Percentiles rank a stretch among this genome's conserved stretches.
Evolutionary conservation across 306 rosid species (phyloP).

Genomic region (Dalbergia oliveri): DNA sequence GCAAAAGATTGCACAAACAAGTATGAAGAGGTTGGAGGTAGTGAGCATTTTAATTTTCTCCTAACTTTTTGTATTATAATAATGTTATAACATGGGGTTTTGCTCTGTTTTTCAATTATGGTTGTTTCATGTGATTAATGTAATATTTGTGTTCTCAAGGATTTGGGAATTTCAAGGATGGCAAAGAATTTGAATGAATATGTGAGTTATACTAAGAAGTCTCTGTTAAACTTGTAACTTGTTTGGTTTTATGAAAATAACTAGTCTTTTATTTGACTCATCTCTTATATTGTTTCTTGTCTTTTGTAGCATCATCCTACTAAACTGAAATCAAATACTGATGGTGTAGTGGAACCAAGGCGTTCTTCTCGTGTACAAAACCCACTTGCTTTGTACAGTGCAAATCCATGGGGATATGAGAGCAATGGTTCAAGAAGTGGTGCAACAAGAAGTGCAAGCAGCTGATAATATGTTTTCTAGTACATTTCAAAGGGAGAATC

Average conservation of each 20-base stretch:
- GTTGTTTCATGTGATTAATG: not conserved
- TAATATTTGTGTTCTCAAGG: constrained; percentile 51
- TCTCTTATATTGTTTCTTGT: not conserved
- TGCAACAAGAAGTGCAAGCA: no score
- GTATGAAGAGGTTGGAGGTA: constrained; percentile 78
- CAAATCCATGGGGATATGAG: no score
- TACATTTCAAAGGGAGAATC: no score
- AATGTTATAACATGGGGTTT: constrained; percentile 1
- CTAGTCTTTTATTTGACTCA: not conserved
- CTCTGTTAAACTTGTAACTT: constrained; percentile 53
- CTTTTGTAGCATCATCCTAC: constrained; percentile 51
- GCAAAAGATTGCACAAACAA: constrained; percentile 51
- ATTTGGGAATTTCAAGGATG: constrained; percentile 68
- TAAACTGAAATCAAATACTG: constrained; percentile 46
- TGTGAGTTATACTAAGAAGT: constrained; percentile 55
- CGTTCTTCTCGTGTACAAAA: constrained; percentile 65
- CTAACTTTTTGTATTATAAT: not conserved
- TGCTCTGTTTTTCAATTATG: not conserved
- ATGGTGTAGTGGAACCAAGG: constrained; percentile 57
- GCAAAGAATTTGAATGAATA: constrained; percentile 61
- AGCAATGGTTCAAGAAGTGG: no score
- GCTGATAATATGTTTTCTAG: no score
- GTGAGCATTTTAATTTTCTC: not conserved
- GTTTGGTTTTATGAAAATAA: not conserved
- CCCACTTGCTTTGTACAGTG: not conserved